Percentiles rank a stretch among this genome's conserved stretches.
Evolutionary conservation across 495 filamentous ascomycete species (phyloP).

Genomic region (Zalerion maritima): DNA sequence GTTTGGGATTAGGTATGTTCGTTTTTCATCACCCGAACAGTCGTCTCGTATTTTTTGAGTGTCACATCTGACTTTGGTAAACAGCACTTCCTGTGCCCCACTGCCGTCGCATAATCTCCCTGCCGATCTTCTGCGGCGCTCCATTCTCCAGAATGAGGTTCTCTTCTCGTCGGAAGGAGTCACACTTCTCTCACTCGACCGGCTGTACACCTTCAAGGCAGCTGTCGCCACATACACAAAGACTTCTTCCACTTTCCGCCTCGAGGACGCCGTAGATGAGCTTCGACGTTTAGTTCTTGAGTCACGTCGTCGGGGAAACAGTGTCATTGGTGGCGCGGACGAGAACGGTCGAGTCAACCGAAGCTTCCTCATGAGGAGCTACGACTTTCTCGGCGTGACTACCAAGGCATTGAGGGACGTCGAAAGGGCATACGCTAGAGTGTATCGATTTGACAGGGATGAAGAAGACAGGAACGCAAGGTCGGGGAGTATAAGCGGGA

Average conservation of each 20-base stretch:
- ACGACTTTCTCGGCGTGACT: slow-evolving; percentile 44
- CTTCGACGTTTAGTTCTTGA: slow-evolving; percentile 47
- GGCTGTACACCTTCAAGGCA: slow-evolving; percentile 59
- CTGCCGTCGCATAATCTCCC: slow-evolving; percentile 16
- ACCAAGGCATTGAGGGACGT: slow-evolving; percentile 40
- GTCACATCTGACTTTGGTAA: too few relatives aligned
- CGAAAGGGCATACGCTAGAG: slow-evolving; percentile 40
- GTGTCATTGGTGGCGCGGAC: too few relatives aligned
- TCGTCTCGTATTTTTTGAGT: too few relatives aligned
- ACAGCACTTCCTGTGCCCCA: too few relatives aligned
- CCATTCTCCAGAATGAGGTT: slow-evolving; percentile 51
- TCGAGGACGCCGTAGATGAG: slow-evolving; percentile 41
- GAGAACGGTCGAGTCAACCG: slow-evolving; percentile 42
- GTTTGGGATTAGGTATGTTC: slow-evolving; percentile 24
- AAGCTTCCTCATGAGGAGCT: slow-evolving; percentile 43
- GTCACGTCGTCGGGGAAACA: too few relatives aligned
- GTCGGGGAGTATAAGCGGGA: too few relatives aligned
- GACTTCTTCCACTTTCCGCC: slow-evolving; percentile 33
- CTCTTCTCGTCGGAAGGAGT: slow-evolving; percentile 58
- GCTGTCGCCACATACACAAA: slow-evolving; percentile 42
- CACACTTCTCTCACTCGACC: slow-evolving; percentile 52
- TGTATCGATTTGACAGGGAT: too few relatives aligned
- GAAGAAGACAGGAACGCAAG: too few relatives aligned
- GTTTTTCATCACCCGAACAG: too few relatives aligned
- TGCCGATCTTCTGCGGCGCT: slow-evolving; percentile 46